Evolutionary conservation across 2,329 filamentous ascomycete species (phyloP), one percentile per base, ranked within the genome.

Genomic region (Taxawa tesnikishii): DNA sequence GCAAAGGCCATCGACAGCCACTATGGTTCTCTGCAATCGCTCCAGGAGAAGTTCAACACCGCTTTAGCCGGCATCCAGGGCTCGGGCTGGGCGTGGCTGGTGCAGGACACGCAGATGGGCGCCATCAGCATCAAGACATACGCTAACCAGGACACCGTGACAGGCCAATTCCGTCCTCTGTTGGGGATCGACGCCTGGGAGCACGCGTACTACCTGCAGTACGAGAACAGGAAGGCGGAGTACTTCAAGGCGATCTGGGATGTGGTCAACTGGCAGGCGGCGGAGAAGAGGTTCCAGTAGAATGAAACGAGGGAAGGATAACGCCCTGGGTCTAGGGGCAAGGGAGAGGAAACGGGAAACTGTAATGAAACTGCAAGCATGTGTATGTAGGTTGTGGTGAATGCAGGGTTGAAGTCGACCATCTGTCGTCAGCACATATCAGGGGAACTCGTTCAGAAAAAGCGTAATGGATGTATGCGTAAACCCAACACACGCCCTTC

Each of bases 241-340:
- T 94, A 94, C 70, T 94, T 94, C 62, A 73, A 73, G 49, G 83
- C 83, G 37, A 80, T 94, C 56, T 94, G 87, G 87, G 83, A 93
- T 46, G 85, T 94, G 30, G 67, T 94, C 59, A 94, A 94, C 75
- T 94, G 87, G 87, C 84, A 85, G 73, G 74, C 80, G 18, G 87
- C 84, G 27, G 77, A 82, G 57, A 75, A 78, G 68, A 74, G 83
- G 43, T 84, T 83, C 52, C 58, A 65, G 48, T 70, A 37, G 13
- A 30, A n/a, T n/a, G n/a, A n/a, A n/a, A n/a, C n/a, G n/a, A n/a
- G n/a, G n/a, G n/a, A n/a, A n/a, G n/a, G n/a, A n/a, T n/a, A n/a
- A n/a, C n/a, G n/a, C n/a, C n/a, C n/a, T n/a, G n/a, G n/a, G n/a
- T n/a, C n/a, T n/a, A n/a, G n/a, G n/a, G n/a, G n/a, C n/a, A n/a